A percentile compares a stretch with the other conserved stretches of the same genome.
phyloP scores from a whole-genome alignment of 257 asterid genomes.

The Coffea canephora region DNA sequence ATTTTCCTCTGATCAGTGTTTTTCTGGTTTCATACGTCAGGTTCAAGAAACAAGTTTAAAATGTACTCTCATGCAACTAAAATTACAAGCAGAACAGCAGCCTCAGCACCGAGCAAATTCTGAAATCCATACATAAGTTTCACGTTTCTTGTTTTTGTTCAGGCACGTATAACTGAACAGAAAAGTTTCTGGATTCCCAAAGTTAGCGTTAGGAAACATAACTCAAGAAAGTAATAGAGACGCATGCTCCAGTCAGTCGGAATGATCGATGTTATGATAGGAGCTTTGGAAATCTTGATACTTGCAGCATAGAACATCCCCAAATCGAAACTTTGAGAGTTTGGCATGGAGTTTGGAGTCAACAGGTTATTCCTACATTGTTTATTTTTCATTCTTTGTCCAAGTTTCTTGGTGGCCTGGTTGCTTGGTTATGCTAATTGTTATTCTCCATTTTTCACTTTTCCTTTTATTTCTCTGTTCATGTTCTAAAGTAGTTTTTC shows the following conservation, averaged over 20 bases:
- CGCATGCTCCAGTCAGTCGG: no score
- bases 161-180: background rate
- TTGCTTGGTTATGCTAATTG: background rate
- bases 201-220: background rate
- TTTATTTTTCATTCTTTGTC: background rate
- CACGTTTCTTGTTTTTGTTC: background rate
- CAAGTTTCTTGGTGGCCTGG: background rate
- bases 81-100: constrained; percentile 31
- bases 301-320: background rate
- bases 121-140: background rate
- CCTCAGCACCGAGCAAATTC: constrained; percentile 3
- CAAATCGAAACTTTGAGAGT: background rate
- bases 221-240: background rate
- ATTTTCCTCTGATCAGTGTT: background rate
- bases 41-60: constrained; percentile 63
- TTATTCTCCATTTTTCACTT: background rate
- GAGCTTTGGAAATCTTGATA: no score
- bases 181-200: background rate
- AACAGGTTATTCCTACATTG: no score
- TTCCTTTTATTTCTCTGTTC: background rate
- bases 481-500: background rate
- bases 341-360: no score
- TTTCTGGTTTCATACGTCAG: constrained; percentile 31
- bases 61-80: constrained; percentile 56
- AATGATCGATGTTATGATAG: background rate